These are phyloP conservation scores for Exserohilum turcica DNA, from an alignment of 2,329 filamentous ascomycete genomes.

Conservation along the genomic window DNA sequence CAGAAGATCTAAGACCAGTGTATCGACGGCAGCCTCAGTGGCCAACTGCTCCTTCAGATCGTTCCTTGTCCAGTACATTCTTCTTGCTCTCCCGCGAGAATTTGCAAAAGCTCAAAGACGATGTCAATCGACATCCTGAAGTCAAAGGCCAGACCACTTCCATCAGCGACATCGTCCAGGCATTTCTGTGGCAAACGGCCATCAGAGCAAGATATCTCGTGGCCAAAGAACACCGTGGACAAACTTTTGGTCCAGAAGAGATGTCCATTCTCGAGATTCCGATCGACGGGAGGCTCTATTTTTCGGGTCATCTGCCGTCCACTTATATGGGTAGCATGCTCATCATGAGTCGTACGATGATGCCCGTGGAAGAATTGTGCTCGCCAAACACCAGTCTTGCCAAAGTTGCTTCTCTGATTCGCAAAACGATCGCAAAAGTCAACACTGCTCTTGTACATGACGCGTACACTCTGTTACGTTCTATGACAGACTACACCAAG, in stretches of 20 bases:
- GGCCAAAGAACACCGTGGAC: conserved; percentile 21
- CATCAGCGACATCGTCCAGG: conserved; percentile 49
- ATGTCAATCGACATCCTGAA: conserved; percentile 28
- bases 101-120: conserved; percentile 33
- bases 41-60: neutral
- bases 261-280: conserved; percentile 39
- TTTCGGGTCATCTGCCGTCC: conserved; percentile 28
- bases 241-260: conserved; percentile 11
- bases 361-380: conserved; percentile 28
- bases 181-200: conserved; percentile 49
- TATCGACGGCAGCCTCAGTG: no score
- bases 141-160: conserved; percentile 36
- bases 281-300: conserved; percentile 37
- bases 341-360: conserved; percentile 30
- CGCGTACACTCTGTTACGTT: conserved; percentile 29
- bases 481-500: conserved; percentile 20
- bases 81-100: conserved; percentile 42
- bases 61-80: conserved; percentile 27
- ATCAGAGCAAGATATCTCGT: conserved; percentile 45
- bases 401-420: conserved; percentile 28
- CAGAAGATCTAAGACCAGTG: no score
- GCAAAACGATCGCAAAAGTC: conserved; percentile 25
- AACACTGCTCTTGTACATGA: conserved; percentile 33
- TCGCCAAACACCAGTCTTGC: conserved; percentile 26
- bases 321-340: conserved; percentile 38